Percentiles rank a stretch among this genome's conserved stretches.
These are phyloP conservation scores for Cercospora citrullina DNA, from an alignment of 2,329 filamentous ascomycete species.

Conservation along the genomic window DNA sequence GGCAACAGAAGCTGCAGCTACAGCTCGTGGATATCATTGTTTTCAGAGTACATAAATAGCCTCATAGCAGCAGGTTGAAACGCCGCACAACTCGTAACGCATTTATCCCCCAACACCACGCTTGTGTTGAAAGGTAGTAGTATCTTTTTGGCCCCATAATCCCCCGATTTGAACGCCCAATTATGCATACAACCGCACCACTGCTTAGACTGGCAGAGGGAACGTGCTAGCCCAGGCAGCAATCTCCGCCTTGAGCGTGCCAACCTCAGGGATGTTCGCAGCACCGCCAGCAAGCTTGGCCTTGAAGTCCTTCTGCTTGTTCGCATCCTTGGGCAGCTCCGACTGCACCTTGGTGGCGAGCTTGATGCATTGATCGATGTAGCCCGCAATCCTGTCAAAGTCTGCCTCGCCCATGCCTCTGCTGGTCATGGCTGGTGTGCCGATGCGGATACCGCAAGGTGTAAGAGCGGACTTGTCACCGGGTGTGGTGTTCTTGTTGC, in stretches of 20 bases:
- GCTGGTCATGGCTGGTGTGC: conserved; percentile 95
- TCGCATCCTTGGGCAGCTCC: conserved; percentile 88
- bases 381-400: conserved; percentile 84
- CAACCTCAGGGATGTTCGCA: conserved; percentile 63
- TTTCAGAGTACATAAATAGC: conserved; percentile 5
- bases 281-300: conserved; percentile 80
- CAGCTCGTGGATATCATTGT: conserved; percentile 6
- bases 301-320: conserved; percentile 99
- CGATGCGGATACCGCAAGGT: conserved; percentile 91
- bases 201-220: conserved; percentile 75
- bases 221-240: conserved; percentile 81
- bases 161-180: background rate
- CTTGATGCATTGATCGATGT: conserved; percentile 87
- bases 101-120: conserved; percentile 10
- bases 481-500: conserved; percentile 99
- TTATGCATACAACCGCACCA: background rate
- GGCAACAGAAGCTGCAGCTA: background rate
- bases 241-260: conserved; percentile 85
- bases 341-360: conserved; percentile 85
- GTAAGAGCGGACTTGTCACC: conserved; percentile 97
- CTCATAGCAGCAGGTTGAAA: conserved; percentile 25
- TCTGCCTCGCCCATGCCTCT: conserved; percentile 90
- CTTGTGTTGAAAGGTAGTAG: conserved; percentile 12
- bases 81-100: conserved; percentile 16
- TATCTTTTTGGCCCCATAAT: background rate